phyloP scores from a whole-genome alignment of 441 rosid species.

The Metrosideros polymorpha region DNA sequence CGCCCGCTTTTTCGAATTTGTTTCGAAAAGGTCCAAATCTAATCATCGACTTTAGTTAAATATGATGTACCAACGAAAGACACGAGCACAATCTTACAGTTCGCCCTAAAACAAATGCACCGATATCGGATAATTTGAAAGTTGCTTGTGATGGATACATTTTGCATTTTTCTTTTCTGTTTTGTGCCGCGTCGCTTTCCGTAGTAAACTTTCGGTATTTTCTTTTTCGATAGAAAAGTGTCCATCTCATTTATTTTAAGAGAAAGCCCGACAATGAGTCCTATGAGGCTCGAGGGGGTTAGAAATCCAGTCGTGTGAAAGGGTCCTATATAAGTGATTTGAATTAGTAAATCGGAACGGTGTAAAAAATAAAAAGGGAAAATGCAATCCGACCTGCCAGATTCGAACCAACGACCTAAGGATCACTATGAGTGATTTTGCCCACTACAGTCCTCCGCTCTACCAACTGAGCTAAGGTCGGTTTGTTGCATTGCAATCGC shows the following conservation, averaged over 20 bases:
- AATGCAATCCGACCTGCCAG: not conserved
- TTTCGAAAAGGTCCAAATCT: not conserved
- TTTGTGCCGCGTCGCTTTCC: too few species aligned
- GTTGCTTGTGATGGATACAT: not conserved
- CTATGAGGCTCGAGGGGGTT: too few species aligned
- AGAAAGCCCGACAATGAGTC: too few species aligned
- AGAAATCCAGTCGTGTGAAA: too few species aligned
- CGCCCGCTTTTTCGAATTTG: not conserved
- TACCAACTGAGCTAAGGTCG: constrained; percentile 77
- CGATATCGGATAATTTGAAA: not conserved
- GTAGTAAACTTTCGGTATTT: too few species aligned
- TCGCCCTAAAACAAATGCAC: not conserved
- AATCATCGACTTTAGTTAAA: not conserved
- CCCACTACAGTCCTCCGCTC: constrained; percentile 61
- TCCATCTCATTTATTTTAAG: too few species aligned
- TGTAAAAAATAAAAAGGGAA: fast-evolving
- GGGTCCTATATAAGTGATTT: not conserved
- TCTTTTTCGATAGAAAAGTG: too few species aligned
- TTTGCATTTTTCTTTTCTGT: too few species aligned
- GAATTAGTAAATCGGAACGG: not conserved
- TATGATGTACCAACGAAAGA: not conserved
- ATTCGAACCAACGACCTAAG: constrained; percentile 7
- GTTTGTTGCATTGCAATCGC: fast-evolving
- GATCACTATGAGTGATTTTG: not conserved
- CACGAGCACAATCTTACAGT: not conserved